Base-by-base conservation (phyloP, 1,284 basidiomycete genomes). In the Leccinum huronense region DNA sequence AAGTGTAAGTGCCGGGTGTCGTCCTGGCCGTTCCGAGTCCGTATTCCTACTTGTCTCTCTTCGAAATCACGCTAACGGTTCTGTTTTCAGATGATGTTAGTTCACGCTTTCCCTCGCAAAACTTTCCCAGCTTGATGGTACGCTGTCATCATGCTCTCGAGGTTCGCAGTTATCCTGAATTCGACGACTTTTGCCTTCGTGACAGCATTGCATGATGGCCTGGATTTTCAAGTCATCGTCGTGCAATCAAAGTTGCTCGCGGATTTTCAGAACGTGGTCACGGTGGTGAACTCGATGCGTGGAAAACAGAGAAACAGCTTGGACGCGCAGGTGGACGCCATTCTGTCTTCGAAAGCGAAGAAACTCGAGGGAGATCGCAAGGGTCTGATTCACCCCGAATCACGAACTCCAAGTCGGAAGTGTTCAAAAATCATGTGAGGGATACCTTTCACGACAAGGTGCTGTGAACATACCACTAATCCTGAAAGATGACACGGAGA, bases 61-160 rank as follows among this genome's bases (percentile, higher is more conserved):
- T 42, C 9, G 16, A 33, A 36, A 34, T 38, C 8, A 23, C 55
- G 5, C 60, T 64, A 14, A 73, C 54, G 58, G 51, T n/a, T 30
- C 31, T 19, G 57, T 58, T 51, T 8, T 61, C 58, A 60, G 19
- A 58, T 54, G 59, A 9, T 33, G 63, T 48, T 73, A 97, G 93
- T 81, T 97, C 58, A 90, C 95, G 83, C 84, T 97, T 61, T 96
- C 94, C 71, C 86, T 99, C 34, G 91, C 91, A 53, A 98, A 98
- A 78, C 84, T 99, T 6, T 83, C 91, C 0, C 87, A 93, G 64
- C 81, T 98, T 19, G 84, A 88, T 70, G 80, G 88, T 89, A 71
- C 51, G 56, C 19, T 61, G 30, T 53, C 6, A 4, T 19, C 16
- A 16, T 56, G 16, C 19, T 42, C 59, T 57, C 63, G 45, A 31